These are phyloP conservation scores for Creolimax fragrantissima DNA, from an alignment of 78 protist species.

Conservation along the genomic window DNA sequence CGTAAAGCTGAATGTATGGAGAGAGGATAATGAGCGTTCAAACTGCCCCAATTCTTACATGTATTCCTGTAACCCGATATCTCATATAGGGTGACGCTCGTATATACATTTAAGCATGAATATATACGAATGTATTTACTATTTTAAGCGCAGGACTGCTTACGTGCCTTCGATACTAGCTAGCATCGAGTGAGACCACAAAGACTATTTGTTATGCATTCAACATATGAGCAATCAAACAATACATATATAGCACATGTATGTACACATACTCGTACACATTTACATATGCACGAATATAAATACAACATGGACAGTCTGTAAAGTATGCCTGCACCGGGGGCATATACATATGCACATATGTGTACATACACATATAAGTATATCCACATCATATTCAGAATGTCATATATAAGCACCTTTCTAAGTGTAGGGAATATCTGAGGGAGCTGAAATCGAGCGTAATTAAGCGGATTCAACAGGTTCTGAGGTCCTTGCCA, in stretches of 20 bases:
- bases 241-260: not conserved
- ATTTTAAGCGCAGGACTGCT: too few relatives aligned
- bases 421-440: not conserved
- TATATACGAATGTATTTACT: not conserved
- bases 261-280: not conserved
- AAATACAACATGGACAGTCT: not conserved
- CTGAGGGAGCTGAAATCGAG: not conserved
- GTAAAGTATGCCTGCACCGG: not conserved
- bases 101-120: not conserved
- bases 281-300: not conserved
- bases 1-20: not conserved
- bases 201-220: too few relatives aligned
- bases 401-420: not conserved
- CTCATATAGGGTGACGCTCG: not conserved
- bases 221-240: not conserved
- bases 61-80: not conserved
- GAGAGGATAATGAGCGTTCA: not conserved
- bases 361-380: not conserved
- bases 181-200: too few relatives aligned
- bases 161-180: too few relatives aligned
- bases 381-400: not conserved
- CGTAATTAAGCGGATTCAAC: not conserved
- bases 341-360: not conserved
- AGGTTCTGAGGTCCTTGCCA: conserved; percentile 8
- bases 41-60: not conserved